Evolutionary conservation across 1,139 yeast species (phyloP), one percentile per base, ranked within the genome.

Genomic region (Diutina siamensis): DNA sequence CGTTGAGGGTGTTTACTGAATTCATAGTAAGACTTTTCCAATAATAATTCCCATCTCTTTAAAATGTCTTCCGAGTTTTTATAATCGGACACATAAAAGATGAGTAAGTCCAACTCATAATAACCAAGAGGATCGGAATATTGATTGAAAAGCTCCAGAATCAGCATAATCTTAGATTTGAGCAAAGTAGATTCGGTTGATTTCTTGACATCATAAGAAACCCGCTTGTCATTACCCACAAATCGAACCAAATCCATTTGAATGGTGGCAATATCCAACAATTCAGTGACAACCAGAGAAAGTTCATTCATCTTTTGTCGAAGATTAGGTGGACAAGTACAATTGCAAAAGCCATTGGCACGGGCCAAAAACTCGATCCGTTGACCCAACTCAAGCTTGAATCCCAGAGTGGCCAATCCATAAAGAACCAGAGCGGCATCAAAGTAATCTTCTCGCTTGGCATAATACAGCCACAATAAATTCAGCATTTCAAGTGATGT

Each of bases 261-360:
- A 45, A 92, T 73, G 52, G 82, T 80, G 3, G 97, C 94, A 40
- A 92, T 94, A 46, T 86, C 94, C 56, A 89, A 77, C 46, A 84
- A 74, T 57, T 89, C 96, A 53, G 80, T 83, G 33, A 89, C 83
- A 52, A 74, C 68, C 10, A 79, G 71, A 1, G 87, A 74, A 48
- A 92, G 68, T 55, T 78, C 81, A 31, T 81, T 76, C 76, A 86
- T 81, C 52, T 78, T 77, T 56, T 83, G 94, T 53, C 94, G 74
- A 55, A 81, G 72, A 49, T 74, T 78, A 31, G 94, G 88, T 20
- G 94, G 83, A 52, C 92, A 80, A 28, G 78, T 80, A 60, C 95
- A 83, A 56, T 85, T 85, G 59, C 96, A 85, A 66, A 86, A 89
- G 2, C 96, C 96, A 59, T 83, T 84, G 1, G 97, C 97, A 53